phyloP scores from a whole-genome alignment of 129 eudicot genomes.

The Saposhnikovia divaricata region DNA sequence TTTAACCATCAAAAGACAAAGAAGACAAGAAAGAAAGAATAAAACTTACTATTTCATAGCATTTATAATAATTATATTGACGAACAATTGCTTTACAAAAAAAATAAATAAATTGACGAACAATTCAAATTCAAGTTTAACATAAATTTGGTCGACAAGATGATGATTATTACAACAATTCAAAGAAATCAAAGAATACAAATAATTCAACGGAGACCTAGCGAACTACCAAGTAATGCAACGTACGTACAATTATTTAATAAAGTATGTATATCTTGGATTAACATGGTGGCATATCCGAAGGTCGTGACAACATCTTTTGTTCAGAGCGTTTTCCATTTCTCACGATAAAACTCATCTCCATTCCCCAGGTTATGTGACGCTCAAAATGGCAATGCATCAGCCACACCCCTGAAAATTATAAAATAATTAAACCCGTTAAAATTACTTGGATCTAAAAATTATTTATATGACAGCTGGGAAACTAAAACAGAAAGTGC shows the following conservation, averaged over 20 bases:
- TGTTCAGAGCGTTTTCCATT: not conserved
- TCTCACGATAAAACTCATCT: conserved; percentile 1
- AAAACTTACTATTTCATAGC: not conserved
- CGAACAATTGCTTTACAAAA: no score
- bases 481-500: conserved; percentile 5
- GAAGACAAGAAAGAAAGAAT: not conserved
- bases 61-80: no score
- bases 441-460: not conserved
- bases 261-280: not conserved
- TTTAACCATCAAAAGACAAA: not conserved
- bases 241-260: not conserved
- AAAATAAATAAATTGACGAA: no score
- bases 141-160: not conserved
- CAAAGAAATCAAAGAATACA: not conserved
- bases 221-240: no score
- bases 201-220: not conserved
- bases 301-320: not conserved
- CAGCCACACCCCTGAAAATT: conserved; percentile 5
- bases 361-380: conserved; percentile 6
- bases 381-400: conserved; percentile 8
- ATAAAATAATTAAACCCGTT: not conserved
- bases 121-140: no score
- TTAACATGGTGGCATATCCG: conserved; percentile 7
- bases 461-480: not conserved
- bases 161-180: not conserved